Percentiles rank a stretch among this genome's conserved stretches.
phyloP scores from a whole-genome alignment of 75 land plant species.

The Cupressus sempervirens region DNA sequence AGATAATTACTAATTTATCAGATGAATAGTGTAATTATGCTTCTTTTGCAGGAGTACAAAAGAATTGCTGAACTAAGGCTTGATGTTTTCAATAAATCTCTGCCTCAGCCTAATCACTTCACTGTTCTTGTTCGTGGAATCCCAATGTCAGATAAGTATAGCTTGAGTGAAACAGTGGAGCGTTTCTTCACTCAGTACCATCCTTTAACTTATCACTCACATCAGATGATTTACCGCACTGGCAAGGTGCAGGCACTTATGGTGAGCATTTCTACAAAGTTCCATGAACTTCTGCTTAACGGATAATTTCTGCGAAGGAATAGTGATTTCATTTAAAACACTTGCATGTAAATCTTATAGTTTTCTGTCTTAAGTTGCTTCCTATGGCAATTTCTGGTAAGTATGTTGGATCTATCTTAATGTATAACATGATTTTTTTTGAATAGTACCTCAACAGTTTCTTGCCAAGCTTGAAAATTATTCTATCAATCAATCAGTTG shows the following conservation, averaged over 20 bases:
- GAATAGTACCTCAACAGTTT: not conserved
- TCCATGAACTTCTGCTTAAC: not conserved
- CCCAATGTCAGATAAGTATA: slow-evolving; percentile 42
- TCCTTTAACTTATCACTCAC: slow-evolving; percentile 78
- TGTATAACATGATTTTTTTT: not conserved
- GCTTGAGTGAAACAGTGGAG: slow-evolving; percentile 61
- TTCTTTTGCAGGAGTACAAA: slow-evolving; percentile 63
- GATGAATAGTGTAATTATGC: not conserved
- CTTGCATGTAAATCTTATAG: not conserved
- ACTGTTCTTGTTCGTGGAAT: slow-evolving; percentile 69
- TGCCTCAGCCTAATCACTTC: slow-evolving; percentile 75
- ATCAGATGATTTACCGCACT: slow-evolving; percentile 55
- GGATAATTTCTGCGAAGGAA: not conserved
- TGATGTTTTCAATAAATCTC: slow-evolving; percentile 43
- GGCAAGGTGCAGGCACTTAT: slow-evolving; percentile 45
- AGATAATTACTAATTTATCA: not conserved
- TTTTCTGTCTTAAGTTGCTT: not conserved
- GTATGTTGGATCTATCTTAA: not conserved
- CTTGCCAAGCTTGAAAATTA: not conserved
- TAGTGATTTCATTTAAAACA: not conserved
- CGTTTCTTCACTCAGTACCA: slow-evolving; percentile 63
- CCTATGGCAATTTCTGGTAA: not conserved
- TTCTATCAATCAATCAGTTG: no score
- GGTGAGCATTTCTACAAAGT: slow-evolving; percentile 29
- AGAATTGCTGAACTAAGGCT: slow-evolving; percentile 60